Base-by-base conservation (phyloP, 148 eudicot genomes). In the Chenopodium formosanum region DNA sequence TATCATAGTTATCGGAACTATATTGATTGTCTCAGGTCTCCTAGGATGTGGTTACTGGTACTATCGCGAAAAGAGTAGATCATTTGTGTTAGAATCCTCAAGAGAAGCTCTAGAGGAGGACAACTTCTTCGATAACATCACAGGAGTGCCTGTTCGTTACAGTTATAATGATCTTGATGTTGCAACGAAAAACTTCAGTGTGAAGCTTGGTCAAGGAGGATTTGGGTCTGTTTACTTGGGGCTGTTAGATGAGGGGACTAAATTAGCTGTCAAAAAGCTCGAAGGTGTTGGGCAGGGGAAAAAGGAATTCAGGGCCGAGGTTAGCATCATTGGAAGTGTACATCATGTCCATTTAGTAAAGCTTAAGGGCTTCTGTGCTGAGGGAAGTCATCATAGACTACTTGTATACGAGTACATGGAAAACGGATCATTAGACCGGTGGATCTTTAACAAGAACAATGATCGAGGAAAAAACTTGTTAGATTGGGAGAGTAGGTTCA, bases 181-280 rank as follows among this genome's bases (percentile, higher is more conserved):
- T 7, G 88, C 86, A 11, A 83, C 88, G 11, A 83, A 77, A 76
- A 27, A 60, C 37, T 86, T 83, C 64, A 74, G 65, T 6, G 37
- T 60, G 76, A 85, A 82, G 77, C 83, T 85, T 70, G 87, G 87
- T 34, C 85, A 83, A 47, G 79, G 69, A 1, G 81, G 85, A 20
- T 83, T 83, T 32, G 85, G 85, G n/a, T 85, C 86, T 1, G 83
- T 86, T 64, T 86, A 86, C 78, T 56, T 76, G 64, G 86, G 88
- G 8, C 46, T 19, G 70, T 82, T 82, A 62, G 32, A 52, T 20
- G 87, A 82, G 47, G 81, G 87, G 78, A 73, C 78, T 22, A 58
- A 65, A 74, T 76, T 85, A 11, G 87, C 87, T 32, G 87, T 85
- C 37, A 85, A 85, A 65, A 85, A 82, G 70, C 71, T 85, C 29